Evolutionary conservation across 371 early-diverging fungal genomes (phyloP).

Genomic region (Rhizopus microsporus): DNA sequence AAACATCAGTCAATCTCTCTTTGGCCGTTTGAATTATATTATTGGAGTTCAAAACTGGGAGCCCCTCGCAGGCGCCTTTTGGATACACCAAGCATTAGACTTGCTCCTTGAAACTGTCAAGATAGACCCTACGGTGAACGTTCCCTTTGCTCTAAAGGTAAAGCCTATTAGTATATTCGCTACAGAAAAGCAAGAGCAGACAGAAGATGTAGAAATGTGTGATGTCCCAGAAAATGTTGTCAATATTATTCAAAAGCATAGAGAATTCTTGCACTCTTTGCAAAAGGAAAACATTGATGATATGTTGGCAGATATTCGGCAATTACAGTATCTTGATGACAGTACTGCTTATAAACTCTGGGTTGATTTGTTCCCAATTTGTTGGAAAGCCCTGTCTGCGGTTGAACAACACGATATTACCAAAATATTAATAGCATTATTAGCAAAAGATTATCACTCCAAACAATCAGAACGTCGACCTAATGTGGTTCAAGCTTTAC

Average conservation of each 20-base stretch:
- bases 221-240: conserved; percentile 29
- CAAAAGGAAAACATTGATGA: conserved; percentile 54
- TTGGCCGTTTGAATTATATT: conserved; percentile 83
- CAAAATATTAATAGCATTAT: conserved; percentile 78
- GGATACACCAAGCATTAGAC: conserved; percentile 91
- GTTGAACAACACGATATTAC: conserved; percentile 84
- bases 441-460: conserved; percentile 91
- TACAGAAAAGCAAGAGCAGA: conserved; percentile 4
- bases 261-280: conserved; percentile 61
- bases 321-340: conserved; percentile 75
- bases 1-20: conserved; percentile 69
- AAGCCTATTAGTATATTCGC: conserved; percentile 52
- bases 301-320: conserved; percentile 57
- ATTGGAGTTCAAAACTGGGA: conserved; percentile 97
- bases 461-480: conserved; percentile 83
- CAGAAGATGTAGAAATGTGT: conserved; percentile 13
- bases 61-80: conserved; percentile 77
- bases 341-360: conserved; percentile 76
- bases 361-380: conserved; percentile 83
- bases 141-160: conserved; percentile 51
- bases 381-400: conserved; percentile 72
- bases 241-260: conserved; percentile 48
- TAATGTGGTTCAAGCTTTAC: conserved; percentile 90
- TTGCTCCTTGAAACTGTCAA: conserved; percentile 76
- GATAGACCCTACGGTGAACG: conserved; percentile 34